A percentile compares a stretch with the other conserved stretches of the same genome.
Evolutionary conservation across 306 rosid species (phyloP).

Genomic region (Fragaria vesca): DNA sequence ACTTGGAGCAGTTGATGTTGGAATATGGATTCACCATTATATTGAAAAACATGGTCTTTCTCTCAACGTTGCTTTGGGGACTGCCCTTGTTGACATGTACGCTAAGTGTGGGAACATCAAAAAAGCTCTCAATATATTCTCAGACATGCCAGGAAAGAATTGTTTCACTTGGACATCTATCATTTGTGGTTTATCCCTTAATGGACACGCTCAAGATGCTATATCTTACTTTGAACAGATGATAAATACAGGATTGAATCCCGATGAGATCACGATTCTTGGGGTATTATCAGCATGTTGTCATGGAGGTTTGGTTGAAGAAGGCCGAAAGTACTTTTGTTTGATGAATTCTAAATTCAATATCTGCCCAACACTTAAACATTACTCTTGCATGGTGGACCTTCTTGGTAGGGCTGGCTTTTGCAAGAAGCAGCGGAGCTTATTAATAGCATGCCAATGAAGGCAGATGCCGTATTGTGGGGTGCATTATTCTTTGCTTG

Average conservation of each 20-base stretch:
- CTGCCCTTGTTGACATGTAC: constrained; percentile 83
- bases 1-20: constrained; percentile 76
- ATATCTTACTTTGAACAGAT: constrained; percentile 58
- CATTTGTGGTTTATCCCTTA: constrained; percentile 70
- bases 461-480: too few relatives aligned
- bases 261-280: constrained; percentile 79
- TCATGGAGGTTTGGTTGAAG: constrained; percentile 78
- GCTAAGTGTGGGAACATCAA: constrained; percentile 75
- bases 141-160: constrained; percentile 62
- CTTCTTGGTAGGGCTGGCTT: constrained; percentile 67
- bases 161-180: constrained; percentile 85
- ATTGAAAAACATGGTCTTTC: constrained; percentile 45
- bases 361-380: constrained; percentile 55
- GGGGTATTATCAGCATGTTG: constrained; percentile 89
- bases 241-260: constrained; percentile 56
- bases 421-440: too few relatives aligned
- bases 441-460: too few relatives aligned
- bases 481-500: too few relatives aligned
- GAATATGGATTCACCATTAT: constrained; percentile 79
- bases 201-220: constrained; percentile 64
- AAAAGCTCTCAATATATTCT: constrained; percentile 66
- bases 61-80: constrained; percentile 65
- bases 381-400: constrained; percentile 85
- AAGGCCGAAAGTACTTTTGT: constrained; percentile 61
- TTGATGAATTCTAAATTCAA: constrained; percentile 47